Conservation (phyloP, 139 green algal species). For the Chlorokybus atmophyticus region DNA sequence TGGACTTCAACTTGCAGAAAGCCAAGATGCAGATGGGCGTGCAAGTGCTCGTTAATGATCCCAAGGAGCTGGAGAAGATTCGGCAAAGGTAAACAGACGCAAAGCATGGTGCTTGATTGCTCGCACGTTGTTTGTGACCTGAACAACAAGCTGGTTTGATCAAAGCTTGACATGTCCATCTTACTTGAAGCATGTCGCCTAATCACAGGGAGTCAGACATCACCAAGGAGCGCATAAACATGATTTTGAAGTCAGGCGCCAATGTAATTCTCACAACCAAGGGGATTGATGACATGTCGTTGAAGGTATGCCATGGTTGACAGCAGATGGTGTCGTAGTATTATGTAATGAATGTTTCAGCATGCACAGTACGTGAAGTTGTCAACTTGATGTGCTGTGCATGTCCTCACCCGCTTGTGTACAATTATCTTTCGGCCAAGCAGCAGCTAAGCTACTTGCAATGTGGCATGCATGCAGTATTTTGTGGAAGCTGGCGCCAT, state of each 20-base stretch:
- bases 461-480: too few relatives aligned
- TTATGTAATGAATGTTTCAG: too few relatives aligned
- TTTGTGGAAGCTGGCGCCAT: slow-evolving; percentile 95
- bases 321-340: too few relatives aligned
- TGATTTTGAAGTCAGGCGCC: slow-evolving; percentile 78
- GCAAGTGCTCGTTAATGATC: slow-evolving; percentile 76
- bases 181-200: neutral
- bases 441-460: too few relatives aligned
- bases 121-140: neutral
- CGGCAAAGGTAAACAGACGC: slow-evolving; percentile 50
- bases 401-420: too few relatives aligned
- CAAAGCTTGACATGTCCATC: slow-evolving; percentile 1
- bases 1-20: slow-evolving; percentile 47
- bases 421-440: too few relatives aligned
- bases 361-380: too few relatives aligned
- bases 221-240: slow-evolving; percentile 85
- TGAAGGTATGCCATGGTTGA: slow-evolving; percentile 78
- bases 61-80: slow-evolving; percentile 90
- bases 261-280: slow-evolving; percentile 98
- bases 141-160: neutral
- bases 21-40: slow-evolving; percentile 48
- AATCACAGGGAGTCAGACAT: slow-evolving; percentile 76
- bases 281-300: slow-evolving; percentile 94
- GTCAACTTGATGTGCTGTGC: too few relatives aligned
- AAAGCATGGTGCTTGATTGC: too few relatives aligned